These are phyloP conservation scores for Lentinula guzmanii DNA, from an alignment of 768 basidiomycete species.

Conservation along the genomic window DNA sequence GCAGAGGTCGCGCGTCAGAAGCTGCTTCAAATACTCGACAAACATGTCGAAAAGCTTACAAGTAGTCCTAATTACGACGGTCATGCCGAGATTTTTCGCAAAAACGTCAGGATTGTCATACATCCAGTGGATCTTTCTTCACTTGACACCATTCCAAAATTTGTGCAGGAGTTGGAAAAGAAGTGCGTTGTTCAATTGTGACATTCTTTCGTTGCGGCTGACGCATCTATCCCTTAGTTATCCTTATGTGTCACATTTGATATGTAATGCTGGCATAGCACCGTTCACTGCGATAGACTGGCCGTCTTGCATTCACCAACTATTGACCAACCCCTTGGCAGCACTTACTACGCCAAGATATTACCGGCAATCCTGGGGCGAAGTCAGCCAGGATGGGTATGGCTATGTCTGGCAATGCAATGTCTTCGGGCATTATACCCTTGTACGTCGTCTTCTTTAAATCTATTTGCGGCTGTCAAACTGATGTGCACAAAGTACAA, in stretches of 20 bases:
- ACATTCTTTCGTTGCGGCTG: background rate
- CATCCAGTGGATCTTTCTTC: slow-evolving; percentile 60
- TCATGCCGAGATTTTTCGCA: slow-evolving; percentile 51
- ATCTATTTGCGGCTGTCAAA: background rate
- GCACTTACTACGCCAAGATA: slow-evolving; percentile 50
- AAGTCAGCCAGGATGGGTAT: slow-evolving; percentile 59
- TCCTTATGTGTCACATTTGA: slow-evolving; percentile 73
- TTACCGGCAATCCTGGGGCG: slow-evolving; percentile 53
- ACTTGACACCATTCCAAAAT: slow-evolving; percentile 54
- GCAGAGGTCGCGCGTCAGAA: slow-evolving; percentile 57
- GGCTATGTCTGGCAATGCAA: slow-evolving; percentile 87
- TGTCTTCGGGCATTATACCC: slow-evolving; percentile 71
- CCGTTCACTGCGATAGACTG: slow-evolving; percentile 52
- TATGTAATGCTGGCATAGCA: slow-evolving; percentile 75
- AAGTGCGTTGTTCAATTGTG: slow-evolving; percentile 36
- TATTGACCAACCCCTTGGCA: slow-evolving; percentile 36
- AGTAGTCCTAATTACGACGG: slow-evolving; percentile 34
- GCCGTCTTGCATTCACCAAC: slow-evolving; percentile 36
- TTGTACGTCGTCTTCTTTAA: slow-evolving; percentile 41
- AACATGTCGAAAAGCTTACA: slow-evolving; percentile 36
- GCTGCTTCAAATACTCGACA: slow-evolving; percentile 49
- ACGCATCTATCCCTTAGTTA: slow-evolving; percentile 38
- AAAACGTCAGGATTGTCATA: slow-evolving; percentile 54
- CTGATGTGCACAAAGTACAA: background rate
- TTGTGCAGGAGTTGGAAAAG: slow-evolving; percentile 45